These are phyloP conservation scores for Lactarius tabidus DNA, from an alignment of 768 basidiomycete species.

Conservation along the genomic window DNA sequence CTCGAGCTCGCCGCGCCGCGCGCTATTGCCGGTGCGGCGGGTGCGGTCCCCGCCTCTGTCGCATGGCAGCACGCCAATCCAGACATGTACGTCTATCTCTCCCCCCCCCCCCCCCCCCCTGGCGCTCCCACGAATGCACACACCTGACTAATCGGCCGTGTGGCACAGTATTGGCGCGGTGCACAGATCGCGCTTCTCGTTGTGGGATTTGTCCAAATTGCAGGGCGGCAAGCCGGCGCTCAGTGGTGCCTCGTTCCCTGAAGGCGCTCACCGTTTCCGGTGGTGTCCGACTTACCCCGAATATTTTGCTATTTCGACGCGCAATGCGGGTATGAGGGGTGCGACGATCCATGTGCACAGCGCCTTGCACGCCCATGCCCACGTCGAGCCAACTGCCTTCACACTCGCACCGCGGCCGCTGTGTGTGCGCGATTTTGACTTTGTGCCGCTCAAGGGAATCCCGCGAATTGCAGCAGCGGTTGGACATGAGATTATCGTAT, in stretches of 20 bases:
- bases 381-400: conserved; percentile 60
- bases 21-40: conserved; percentile 49
- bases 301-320: conserved; percentile 72
- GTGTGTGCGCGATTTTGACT: conserved; percentile 72
- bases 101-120: background rate
- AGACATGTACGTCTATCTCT: conserved; percentile 57
- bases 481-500: conserved; percentile 54
- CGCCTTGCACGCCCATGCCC: conserved; percentile 45
- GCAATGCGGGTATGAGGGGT: conserved; percentile 33
- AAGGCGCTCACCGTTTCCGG: conserved; percentile 68
- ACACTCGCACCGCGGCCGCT: conserved; percentile 58
- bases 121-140: background rate
- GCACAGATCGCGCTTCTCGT: conserved; percentile 63
- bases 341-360: conserved; percentile 71
- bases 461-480: conserved; percentile 67
- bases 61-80: conserved; percentile 68
- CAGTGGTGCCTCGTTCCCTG: conserved; percentile 59
- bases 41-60: conserved; percentile 52
- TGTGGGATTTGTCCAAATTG: conserved; percentile 74
- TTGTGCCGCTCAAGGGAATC: conserved; percentile 55
- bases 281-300: conserved; percentile 76
- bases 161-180: conserved; percentile 63
- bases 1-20: conserved; percentile 71
- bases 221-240: conserved; percentile 68
- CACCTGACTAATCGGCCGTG: background rate